phyloP scores from a whole-genome alignment of 1,139 yeast genomes.

The Debaryomycetaceae sp. region DNA sequence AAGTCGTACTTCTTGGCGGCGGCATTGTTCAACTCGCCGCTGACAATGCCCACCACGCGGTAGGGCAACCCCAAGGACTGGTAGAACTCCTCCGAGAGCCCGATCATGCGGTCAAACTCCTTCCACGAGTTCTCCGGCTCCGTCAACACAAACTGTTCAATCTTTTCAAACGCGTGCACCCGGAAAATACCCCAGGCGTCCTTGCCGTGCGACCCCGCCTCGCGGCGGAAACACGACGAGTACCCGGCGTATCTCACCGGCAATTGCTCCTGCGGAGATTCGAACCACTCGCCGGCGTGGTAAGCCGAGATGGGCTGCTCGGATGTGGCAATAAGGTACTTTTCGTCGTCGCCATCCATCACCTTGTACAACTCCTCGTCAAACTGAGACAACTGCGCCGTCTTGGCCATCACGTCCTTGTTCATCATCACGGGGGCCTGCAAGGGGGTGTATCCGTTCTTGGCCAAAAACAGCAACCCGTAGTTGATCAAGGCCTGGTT shows the following conservation, averaged over 20 bases:
- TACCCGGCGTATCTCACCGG: conserved; percentile 97
- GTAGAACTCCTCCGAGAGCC: conserved; percentile 87
- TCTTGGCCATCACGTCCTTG: conserved; percentile 98
- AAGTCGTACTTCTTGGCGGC: conserved; percentile 98
- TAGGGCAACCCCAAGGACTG: conserved; percentile 89
- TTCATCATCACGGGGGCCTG: conserved; percentile 99
- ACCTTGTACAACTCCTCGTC: conserved; percentile 98
- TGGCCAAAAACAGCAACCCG: conserved; percentile 80
- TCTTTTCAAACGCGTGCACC: conserved; percentile 97
- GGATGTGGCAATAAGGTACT: conserved; percentile 95
- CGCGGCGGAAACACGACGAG: conserved; percentile 98
- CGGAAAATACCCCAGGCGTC: conserved; percentile 99
- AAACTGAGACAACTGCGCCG: conserved; percentile 96
- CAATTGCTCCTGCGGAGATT: conserved; percentile 92
- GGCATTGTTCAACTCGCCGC: conserved; percentile 98
- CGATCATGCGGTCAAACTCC: conserved; percentile 95
- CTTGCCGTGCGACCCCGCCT: conserved; percentile 99
- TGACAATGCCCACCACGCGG: conserved; percentile 95
- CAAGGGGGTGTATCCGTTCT: conserved; percentile 79
- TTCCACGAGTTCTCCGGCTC: conserved; percentile 99
- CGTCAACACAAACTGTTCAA: conserved; percentile 91
- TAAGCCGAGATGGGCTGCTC: conserved; percentile 99
- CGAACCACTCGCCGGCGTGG: conserved; percentile 98
- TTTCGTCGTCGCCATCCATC: conserved; percentile 94
- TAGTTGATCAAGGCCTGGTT: conserved; percentile 97